Conservation (phyloP, 2,329 filamentous ascomycete genomes). For the Colletotrichum liaoningense region DNA sequence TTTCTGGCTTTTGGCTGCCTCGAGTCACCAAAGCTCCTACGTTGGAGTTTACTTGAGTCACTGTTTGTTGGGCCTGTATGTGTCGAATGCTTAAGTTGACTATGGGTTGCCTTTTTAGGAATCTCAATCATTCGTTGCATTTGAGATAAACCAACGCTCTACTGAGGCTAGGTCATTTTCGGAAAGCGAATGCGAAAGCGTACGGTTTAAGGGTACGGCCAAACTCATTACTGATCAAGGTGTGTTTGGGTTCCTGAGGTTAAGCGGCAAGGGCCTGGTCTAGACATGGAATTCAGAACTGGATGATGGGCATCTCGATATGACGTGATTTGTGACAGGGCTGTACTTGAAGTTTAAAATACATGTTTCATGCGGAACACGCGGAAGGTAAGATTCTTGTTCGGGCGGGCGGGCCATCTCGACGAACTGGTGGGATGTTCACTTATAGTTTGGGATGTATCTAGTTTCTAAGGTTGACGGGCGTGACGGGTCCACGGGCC, state of each 20-base stretch:
- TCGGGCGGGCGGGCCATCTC: no score
- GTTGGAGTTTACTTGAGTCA: neutral
- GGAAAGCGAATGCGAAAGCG: neutral
- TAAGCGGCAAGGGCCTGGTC: neutral
- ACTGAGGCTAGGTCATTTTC: neutral
- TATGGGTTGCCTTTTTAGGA: neutral
- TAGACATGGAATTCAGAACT: conserved; percentile 12
- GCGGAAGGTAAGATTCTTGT: no score
- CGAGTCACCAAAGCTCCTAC: neutral
- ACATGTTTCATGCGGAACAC: conserved; percentile 3
- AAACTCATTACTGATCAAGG: neutral
- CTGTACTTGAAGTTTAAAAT: neutral
- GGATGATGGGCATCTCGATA: neutral
- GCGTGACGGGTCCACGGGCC: neutral
- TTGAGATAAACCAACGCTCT: no score
- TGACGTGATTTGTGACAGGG: neutral
- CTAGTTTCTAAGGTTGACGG: neutral
- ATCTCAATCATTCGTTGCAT: neutral
- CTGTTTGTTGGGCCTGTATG: neutral
- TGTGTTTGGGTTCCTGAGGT: neutral
- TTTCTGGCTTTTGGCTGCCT: neutral
- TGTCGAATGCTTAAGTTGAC: neutral
- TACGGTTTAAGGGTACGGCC: neutral
- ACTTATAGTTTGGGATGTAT: neutral
- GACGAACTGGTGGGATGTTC: neutral